phyloP scores from a whole-genome alignment of 1,284 basidiomycete genomes.

The Rhodofomes roseus region DNA sequence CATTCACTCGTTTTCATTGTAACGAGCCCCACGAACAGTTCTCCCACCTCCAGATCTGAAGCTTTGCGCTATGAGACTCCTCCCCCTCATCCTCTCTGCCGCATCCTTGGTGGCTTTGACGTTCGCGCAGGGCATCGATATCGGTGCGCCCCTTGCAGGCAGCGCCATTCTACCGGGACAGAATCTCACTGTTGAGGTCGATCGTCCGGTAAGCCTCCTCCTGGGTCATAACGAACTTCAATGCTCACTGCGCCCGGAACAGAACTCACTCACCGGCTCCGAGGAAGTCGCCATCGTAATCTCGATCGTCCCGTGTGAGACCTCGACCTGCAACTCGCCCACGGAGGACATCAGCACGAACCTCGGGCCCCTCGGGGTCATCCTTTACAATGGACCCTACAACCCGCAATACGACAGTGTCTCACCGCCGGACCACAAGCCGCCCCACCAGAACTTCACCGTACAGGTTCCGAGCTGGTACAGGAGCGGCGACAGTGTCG shows the following conservation, averaged over 20 bases:
- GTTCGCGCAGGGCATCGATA: constrained; percentile 37
- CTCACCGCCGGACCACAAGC: constrained; percentile 7
- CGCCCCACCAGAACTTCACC: constrained; percentile 14
- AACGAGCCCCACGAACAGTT: background rate
- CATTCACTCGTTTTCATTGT: background rate
- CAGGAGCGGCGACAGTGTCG: background rate
- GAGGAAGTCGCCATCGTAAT: constrained; percentile 43
- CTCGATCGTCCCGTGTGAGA: constrained; percentile 30
- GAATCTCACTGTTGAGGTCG: constrained; percentile 37
- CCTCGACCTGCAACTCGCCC: constrained; percentile 10
- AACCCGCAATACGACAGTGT: constrained; percentile 31
- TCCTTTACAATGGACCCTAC: constrained; percentile 45
- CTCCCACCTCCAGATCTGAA: background rate
- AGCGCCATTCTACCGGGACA: constrained; percentile 31
- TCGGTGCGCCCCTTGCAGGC: constrained; percentile 34
- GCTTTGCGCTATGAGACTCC: constrained; percentile 17
- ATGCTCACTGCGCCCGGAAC: background rate
- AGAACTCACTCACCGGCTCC: constrained; percentile 36
- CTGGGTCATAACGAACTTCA: background rate
- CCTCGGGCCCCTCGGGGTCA: background rate
- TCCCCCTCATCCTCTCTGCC: constrained; percentile 16
- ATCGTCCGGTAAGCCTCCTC: constrained; percentile 36
- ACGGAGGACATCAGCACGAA: constrained; percentile 26
- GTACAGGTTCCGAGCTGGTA: constrained; percentile 6
- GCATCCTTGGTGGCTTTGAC: constrained; percentile 20